These are phyloP conservation scores for Podaxis rugospora DNA, from an alignment of 768 basidiomycete genomes.

Conservation along the genomic window DNA sequence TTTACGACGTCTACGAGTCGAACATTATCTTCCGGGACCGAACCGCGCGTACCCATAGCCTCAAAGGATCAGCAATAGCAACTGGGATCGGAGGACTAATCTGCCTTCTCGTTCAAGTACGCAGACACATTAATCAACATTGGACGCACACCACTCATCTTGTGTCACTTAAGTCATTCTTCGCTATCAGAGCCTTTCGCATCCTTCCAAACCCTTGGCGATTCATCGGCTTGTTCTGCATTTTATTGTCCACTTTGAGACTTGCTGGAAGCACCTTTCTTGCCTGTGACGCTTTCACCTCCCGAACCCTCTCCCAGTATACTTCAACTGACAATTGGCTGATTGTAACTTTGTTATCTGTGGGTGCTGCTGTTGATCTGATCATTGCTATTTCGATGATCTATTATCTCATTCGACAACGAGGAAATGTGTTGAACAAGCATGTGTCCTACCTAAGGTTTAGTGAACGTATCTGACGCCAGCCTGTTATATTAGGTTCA, in stretches of 20 bases:
- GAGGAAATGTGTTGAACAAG: background rate
- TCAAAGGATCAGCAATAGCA: conserved; percentile 10
- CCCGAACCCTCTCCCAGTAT: background rate
- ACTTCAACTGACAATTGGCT: background rate
- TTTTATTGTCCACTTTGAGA: background rate
- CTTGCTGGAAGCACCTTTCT: background rate
- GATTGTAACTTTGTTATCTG: background rate
- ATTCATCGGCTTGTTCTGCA: conserved; percentile 4
- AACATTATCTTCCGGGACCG: conserved; percentile 15
- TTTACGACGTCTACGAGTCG: conserved; percentile 17
- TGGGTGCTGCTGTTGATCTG: background rate
- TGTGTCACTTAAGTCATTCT: conserved; percentile 3
- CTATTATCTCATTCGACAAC: background rate
- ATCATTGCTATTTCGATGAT: conserved; percentile 10
- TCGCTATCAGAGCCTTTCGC: conserved; percentile 2
- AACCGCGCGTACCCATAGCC: background rate
- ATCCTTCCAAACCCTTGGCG: conserved; percentile 8
- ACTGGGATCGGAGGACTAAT: conserved; percentile 14
- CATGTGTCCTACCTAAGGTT: background rate
- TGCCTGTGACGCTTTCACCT: background rate
- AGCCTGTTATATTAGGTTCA: background rate
- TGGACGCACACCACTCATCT: background rate
- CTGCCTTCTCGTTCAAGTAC: background rate
- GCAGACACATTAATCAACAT: too few species aligned
- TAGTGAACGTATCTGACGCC: background rate